These are phyloP conservation scores for Botryotinia globosa DNA, from an alignment of 2,329 filamentous ascomycete species.

Conservation along the genomic window DNA sequence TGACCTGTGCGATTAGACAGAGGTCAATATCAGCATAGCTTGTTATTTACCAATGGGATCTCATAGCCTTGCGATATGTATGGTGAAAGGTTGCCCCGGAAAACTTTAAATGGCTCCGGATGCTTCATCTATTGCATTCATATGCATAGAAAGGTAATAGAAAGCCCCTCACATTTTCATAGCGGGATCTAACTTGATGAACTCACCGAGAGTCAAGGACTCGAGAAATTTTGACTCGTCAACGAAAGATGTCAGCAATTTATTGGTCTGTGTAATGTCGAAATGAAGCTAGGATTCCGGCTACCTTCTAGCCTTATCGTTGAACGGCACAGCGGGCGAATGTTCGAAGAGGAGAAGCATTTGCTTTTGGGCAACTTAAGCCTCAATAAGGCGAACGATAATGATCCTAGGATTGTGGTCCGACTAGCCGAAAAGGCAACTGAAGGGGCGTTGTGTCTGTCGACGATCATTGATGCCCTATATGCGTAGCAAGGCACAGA, in stretches of 20 bases:
- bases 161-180: background rate
- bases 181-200: constrained; percentile 16
- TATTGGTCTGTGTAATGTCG: background rate
- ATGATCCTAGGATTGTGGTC: constrained; percentile 4
- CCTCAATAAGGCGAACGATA: constrained; percentile 18
- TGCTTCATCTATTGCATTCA: background rate
- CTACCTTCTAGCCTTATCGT: constrained; percentile 13
- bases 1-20: background rate
- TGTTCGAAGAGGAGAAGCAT: background rate
- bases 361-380: constrained; percentile 19
- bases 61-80: background rate
- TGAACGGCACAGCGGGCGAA: constrained; percentile 1
- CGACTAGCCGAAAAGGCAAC: constrained; percentile 13
- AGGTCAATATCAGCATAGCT: background rate
- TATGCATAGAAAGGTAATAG: constrained; percentile 14
- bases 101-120: constrained; percentile 10
- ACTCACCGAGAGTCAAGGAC: constrained; percentile 7
- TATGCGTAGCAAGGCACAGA: constrained; percentile 19
- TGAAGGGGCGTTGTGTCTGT: constrained; percentile 10
- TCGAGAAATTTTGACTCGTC: background rate
- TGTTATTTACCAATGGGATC: background rate
- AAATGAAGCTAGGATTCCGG: background rate
- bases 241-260: constrained; percentile 10
- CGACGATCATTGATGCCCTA: background rate
- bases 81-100: background rate